Percentiles rank a stretch among this genome's conserved stretches.
Conservation (phyloP, 2,329 filamentous ascomycete species). For the Alternaria hordeiaustralica region DNA sequence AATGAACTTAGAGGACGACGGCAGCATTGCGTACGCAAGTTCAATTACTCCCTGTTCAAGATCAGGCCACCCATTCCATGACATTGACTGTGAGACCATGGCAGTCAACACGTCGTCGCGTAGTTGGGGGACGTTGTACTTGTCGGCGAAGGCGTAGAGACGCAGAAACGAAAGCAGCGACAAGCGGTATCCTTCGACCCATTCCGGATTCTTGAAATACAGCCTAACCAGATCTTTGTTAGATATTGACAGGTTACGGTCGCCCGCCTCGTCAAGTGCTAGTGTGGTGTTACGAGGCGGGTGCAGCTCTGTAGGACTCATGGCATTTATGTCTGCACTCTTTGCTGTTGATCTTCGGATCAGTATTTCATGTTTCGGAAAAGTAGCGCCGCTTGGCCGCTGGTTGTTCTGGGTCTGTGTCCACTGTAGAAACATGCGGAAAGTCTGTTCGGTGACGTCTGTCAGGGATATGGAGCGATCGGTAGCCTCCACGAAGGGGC, state of each 20-base stretch:
- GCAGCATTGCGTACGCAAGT: not conserved
- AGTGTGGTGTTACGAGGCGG: accelerated
- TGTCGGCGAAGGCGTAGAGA: not conserved
- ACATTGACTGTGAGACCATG: not conserved
- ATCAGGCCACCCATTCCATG: not conserved
- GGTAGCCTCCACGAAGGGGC: not conserved
- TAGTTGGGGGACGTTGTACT: not conserved
- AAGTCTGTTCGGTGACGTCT: not conserved
- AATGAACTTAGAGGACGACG: not conserved
- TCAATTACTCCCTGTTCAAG: accelerated
- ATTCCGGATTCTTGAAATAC: not conserved
- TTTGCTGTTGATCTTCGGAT: not conserved
- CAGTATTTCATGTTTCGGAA: not conserved
- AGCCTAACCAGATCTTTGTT: no score
- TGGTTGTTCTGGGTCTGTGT: accelerated
- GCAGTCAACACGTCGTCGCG: not conserved
- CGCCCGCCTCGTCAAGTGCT: not conserved
- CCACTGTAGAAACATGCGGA: not conserved
- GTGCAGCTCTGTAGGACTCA: not conserved
- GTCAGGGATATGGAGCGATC: not conserved
- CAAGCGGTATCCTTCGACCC: not conserved
- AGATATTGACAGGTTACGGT: no score
- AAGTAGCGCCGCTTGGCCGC: not conserved
- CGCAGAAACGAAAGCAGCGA: not conserved
- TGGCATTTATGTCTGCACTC: not conserved